Conservation (phyloP, 2,329 filamentous ascomycete genomes). For the Colletotrichum filicis region DNA sequence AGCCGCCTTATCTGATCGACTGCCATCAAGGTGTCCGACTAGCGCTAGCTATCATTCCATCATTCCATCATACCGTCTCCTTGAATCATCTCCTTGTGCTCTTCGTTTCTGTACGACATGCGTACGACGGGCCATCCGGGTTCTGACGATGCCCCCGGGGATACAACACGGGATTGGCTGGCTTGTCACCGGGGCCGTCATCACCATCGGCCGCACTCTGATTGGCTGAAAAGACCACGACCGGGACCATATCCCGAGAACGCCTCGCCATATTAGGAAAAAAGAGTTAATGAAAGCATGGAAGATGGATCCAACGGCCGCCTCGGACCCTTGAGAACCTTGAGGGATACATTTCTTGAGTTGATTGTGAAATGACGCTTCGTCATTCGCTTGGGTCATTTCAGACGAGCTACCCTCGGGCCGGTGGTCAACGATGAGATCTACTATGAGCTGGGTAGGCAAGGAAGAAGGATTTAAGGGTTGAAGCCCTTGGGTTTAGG, state of each 20-base stretch:
- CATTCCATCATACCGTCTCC: not conserved
- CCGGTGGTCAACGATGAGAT: too few species aligned
- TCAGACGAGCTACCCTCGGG: not conserved
- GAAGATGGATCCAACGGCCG: not conserved
- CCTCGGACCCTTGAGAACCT: slow-evolving; percentile 15
- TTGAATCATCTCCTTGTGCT: not conserved
- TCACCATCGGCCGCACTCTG: slow-evolving; percentile 21
- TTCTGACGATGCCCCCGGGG: slow-evolving; percentile 13
- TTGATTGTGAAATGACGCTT: not conserved
- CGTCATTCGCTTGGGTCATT: not conserved
- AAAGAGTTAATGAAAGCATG: not conserved
- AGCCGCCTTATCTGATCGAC: not conserved
- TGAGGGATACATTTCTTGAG: slow-evolving; percentile 4
- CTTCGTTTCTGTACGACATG: not conserved
- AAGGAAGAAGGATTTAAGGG: not conserved
- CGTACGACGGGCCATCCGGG: slow-evolving; percentile 23
- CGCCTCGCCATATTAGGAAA: slow-evolving; percentile 1
- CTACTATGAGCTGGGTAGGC: not conserved
- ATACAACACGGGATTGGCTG: slow-evolving; percentile 29
- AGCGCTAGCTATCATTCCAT: not conserved
- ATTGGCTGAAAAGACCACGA: slow-evolving; percentile 10
- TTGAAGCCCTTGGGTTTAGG: not conserved
- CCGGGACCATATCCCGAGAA: not conserved
- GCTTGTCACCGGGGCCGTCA: slow-evolving; percentile 18
- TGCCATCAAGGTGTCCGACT: slow-evolving; percentile 29